Conservation (phyloP, 768 basidiomycete genomes). For the Lactifluus pinguis region DNA sequence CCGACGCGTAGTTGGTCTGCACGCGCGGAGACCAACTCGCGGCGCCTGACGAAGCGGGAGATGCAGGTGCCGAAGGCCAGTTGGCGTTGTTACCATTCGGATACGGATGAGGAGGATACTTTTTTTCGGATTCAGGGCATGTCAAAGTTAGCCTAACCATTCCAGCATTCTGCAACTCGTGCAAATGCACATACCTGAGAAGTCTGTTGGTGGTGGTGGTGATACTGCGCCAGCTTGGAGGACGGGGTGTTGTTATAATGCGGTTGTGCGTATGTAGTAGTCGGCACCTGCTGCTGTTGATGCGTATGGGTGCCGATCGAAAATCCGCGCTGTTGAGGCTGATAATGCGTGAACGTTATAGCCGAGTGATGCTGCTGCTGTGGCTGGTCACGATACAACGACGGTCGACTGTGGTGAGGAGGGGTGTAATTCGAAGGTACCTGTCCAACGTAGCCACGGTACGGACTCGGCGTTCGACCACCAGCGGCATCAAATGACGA, state of each 20-base stretch:
- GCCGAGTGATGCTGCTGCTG: conserved; percentile 7
- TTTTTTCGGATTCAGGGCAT: too few species aligned
- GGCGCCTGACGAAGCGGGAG: not conserved
- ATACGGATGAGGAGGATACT: conserved; percentile 5
- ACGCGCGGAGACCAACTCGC: conserved; percentile 6
- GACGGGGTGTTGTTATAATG: not conserved
- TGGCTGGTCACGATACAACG: not conserved
- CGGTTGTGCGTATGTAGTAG: not conserved
- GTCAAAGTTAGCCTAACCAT: too few species aligned
- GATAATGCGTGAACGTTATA: conserved; percentile 20
- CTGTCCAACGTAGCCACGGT: conserved; percentile 7
- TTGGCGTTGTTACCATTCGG: conserved; percentile 9
- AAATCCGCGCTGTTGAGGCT: conserved; percentile 18
- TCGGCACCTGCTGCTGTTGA: not conserved
- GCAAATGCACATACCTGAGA: not conserved
- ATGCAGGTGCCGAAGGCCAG: not conserved
- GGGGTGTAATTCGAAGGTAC: not conserved
- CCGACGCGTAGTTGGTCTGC: not conserved
- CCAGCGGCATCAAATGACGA: not conserved
- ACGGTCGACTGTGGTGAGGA: not conserved
- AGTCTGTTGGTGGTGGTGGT: not conserved
- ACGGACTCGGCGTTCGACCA: conserved; percentile 5
- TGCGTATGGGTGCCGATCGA: not conserved
- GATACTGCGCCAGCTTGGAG: conserved; percentile 2
- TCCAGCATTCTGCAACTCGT: too few species aligned